Evolutionary conservation across 768 basidiomycete species (phyloP), one percentile per base, ranked within the genome.

Genomic region (Russula compacta): DNA sequence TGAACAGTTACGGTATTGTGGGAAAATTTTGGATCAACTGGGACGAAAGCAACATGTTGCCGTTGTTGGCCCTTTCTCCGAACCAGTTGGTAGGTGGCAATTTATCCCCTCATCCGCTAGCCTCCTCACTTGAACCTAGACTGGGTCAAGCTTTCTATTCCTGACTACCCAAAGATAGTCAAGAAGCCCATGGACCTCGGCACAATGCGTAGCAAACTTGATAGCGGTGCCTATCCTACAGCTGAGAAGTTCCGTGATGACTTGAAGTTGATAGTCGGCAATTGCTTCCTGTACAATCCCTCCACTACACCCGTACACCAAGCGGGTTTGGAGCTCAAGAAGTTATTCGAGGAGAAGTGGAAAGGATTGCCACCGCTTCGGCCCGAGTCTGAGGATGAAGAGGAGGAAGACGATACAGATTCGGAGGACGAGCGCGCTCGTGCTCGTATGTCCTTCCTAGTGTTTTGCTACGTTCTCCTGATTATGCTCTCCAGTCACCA

Each of bases 141-240:
- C 71, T 84, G 85, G 74, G 76, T 84, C 46, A 83, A 82, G 68
- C 78, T 94, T 66, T 81, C 86, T 38, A 80, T 98, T 50, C 95
- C 95, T 0, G 77, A 80, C 19, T 99, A 99, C 72, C 84, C 85
- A 2, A 89, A 86, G 73, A 75, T 95, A 66, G 79, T 99, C 71
- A 95, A 94, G 78, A 85, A 84, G 68, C 97, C 97, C 4, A 98
- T 99, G 92, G 97, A 99, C 72, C 71, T 99, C 61, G 81, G 83
- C 11, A 93, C 91, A 9, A 94, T 99, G 78, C 83, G 84, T 66
- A 82, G 77, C 71, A 95, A 94, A 73, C 78, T 99, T 51, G 89
- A 93, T 44, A 77, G 77, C 38, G 78, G 81, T 54, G 84, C 87
- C 63, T 99, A 98, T 70, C 66, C 80, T 1, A 85, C 78, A n/a